A percentile compares a stretch with the other conserved stretches of the same genome.
These are phyloP conservation scores for Selaginella moellendorffii DNA, from an alignment of 75 land plant species.

Conservation along the genomic window DNA sequence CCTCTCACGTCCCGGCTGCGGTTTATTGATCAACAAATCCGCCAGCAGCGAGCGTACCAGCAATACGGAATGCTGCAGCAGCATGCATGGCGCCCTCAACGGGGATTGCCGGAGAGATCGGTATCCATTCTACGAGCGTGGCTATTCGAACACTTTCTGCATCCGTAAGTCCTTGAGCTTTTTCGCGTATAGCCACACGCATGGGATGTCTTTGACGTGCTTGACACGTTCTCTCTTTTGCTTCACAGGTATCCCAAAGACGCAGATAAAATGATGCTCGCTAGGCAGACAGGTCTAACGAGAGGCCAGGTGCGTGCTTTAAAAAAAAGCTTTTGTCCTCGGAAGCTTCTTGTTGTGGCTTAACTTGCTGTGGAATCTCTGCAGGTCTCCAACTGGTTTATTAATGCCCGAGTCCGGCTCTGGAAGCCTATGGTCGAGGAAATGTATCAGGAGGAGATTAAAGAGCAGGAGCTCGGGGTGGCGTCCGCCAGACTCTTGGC, in stretches of 20 bases:
- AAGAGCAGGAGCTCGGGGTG: not conserved
- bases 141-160: conserved; percentile 30
- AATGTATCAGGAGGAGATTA: conserved; percentile 24
- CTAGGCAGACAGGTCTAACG: conserved; percentile 88
- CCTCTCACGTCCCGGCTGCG: conserved; percentile 52
- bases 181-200: no score
- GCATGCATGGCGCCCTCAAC: conserved; percentile 36
- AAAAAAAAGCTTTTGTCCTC: not conserved
- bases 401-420: conserved; percentile 57
- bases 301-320: conserved; percentile 46
- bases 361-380: not conserved
- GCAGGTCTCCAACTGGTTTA: conserved; percentile 73
- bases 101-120: conserved; percentile 28
- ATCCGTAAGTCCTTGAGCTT: conserved; percentile 21
- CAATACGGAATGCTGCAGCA: conserved; percentile 45
- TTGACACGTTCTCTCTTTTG: not conserved
- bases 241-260: conserved; percentile 81
- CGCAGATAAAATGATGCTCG: conserved; percentile 76
- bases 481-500: not conserved
- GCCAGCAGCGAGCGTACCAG: conserved; percentile 67
- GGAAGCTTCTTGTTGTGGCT: no score
- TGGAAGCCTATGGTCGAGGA: conserved; percentile 88
- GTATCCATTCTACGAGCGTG: conserved; percentile 25
- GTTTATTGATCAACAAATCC: conserved; percentile 45
- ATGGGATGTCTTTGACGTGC: no score